Base-by-base conservation (phyloP, 106 monocot genomes). In the Allium cepa region DNA sequence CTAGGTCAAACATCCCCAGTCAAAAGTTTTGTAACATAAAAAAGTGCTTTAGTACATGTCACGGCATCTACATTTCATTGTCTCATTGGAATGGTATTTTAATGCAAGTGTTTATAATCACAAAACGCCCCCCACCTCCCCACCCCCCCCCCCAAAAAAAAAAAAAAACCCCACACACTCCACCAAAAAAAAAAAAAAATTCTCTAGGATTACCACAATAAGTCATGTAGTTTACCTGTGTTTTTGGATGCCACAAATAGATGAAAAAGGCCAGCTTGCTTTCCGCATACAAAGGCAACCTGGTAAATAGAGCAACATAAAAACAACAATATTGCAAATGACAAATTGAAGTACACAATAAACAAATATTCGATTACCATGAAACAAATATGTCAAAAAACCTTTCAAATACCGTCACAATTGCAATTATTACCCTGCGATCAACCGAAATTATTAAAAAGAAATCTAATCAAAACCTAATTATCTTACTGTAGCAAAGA, bases 201-300 rank as follows among this genome's bases (percentile, higher is more conserved):
- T n/a, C n/a, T n/a, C 3, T 36, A 36, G 5, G 36, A 36, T 36
- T 1, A 1, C 36, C 36, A 36, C 36, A 36, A 5, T 36, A 36
- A 36, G 1, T 36, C 36, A 1, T 36, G 36, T 36, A 36, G 0
- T 36, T 36, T 68, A 83, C 83, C 79, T 45, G 62, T 63, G 79
- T 79, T 50, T 79, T 83, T 10, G 83, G 83, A 57, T 76, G 79
- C 83, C 83, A 84, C 8, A 84, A 65, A 63, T 84, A 84, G 45
- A 84, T 69, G 65, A 79, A 76, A 59, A 79, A 80, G 16, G 83
- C 83, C 70, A 84, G 57, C 73, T 84, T 84, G 17, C 76, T 75
- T 68, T 84, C 83, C 14, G 72, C 76, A 47, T 84, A 84, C 67
- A 84, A 69, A 16, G 80, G 72, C 22, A 83, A 53, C 87, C 79